phyloP scores from a whole-genome alignment of 495 filamentous ascomycete genomes.

The Tuber borchii region DNA sequence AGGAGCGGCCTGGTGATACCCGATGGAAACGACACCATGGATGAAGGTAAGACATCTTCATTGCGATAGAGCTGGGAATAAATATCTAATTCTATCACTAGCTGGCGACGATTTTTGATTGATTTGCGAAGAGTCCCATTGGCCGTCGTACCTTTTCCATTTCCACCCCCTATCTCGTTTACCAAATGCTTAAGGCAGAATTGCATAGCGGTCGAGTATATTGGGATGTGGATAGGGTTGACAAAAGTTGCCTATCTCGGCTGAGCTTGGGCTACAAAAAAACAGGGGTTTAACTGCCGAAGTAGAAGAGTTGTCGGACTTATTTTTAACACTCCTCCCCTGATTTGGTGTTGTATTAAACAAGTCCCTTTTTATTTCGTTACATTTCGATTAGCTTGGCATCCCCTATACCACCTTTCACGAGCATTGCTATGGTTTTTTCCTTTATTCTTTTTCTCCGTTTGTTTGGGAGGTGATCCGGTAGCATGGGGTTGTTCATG shows the following conservation, averaged over 20 bases:
- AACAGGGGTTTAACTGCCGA: background rate
- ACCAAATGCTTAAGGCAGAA: constrained; percentile 14
- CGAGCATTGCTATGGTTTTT: constrained; percentile 36
- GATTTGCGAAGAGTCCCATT: constrained; percentile 30
- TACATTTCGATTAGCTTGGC: constrained; percentile 23
- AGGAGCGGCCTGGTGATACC: constrained; percentile 48
- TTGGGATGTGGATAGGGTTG: background rate
- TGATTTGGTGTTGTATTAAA: constrained; percentile 16
- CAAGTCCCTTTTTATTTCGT: constrained; percentile 25
- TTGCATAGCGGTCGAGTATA: constrained; percentile 11
- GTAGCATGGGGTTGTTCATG: constrained; percentile 32
- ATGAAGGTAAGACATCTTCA: constrained; percentile 32
- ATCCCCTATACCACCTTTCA: constrained; percentile 13
- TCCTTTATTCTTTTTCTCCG: constrained; percentile 16
- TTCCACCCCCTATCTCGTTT: constrained; percentile 8
- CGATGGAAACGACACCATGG: constrained; percentile 40
- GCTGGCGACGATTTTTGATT: constrained; percentile 13
- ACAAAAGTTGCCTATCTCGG: background rate
- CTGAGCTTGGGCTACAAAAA: background rate
- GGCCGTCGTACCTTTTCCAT: constrained; percentile 27
- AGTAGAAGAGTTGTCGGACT: background rate
- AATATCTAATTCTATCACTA: constrained; percentile 7
- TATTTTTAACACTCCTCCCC: constrained; percentile 20
- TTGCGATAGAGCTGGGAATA: background rate
- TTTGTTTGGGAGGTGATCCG: constrained; percentile 25